Evolutionary conservation across 2,329 filamentous ascomycete genomes (phyloP).

Genomic region (Alternaria sp.): DNA sequence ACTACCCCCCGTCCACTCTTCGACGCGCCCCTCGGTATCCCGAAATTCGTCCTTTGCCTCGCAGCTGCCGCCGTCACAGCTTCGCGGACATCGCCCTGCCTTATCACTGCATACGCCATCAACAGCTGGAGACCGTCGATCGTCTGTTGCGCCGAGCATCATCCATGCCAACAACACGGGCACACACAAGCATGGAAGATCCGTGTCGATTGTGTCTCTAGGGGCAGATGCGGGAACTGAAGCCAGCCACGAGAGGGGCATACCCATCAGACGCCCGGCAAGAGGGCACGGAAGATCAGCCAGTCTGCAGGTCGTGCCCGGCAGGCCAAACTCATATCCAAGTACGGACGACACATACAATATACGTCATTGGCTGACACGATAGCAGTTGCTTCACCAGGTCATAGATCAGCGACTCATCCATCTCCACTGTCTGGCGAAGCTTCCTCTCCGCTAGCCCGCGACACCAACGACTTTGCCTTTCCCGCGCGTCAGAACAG

Average conservation of each 20-base stretch:
- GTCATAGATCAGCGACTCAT: conserved; percentile 43
- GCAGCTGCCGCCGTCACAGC: conserved; percentile 42
- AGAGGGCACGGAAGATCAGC: conserved; percentile 78
- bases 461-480: conserved; percentile 35
- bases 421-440: conserved; percentile 53
- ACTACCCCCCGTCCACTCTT: conserved; percentile 46
- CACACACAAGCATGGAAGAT: conserved; percentile 51
- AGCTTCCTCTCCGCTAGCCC: conserved; percentile 41
- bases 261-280: conserved; percentile 52
- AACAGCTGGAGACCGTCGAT: conserved; percentile 32
- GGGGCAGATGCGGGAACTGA: conserved; percentile 51
- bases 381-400: conserved; percentile 36
- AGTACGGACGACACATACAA: conserved; percentile 21
- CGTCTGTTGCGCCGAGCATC: conserved; percentile 29
- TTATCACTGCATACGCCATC: conserved; percentile 64
- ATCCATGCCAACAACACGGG: conserved; percentile 33
- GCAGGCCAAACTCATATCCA: conserved; percentile 42
- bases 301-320: conserved; percentile 76
- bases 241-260: conserved; percentile 32
- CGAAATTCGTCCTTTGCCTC: conserved; percentile 46
- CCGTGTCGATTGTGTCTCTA: conserved; percentile 58
- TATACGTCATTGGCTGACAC: conserved; percentile 22
- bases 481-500: conserved; percentile 39
- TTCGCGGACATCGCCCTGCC: conserved; percentile 69
- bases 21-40: conserved; percentile 43